Conservation (phyloP, 345 rosid genomes). For the Clausena lansium region DNA sequence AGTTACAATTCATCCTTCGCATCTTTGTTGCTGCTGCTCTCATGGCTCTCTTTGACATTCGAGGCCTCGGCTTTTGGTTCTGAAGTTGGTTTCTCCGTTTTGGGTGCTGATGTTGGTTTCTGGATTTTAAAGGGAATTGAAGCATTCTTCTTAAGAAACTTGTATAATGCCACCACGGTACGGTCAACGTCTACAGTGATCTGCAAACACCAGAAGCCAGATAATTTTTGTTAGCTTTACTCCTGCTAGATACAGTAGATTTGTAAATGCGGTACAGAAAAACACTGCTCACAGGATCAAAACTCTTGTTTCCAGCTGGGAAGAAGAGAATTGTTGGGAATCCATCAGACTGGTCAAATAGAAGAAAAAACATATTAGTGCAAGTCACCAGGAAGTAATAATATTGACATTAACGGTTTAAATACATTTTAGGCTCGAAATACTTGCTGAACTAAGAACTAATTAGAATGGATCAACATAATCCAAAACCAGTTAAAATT, state of each 20-base stretch:
- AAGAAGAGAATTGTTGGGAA: slow-evolving; percentile 96
- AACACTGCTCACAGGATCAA: slow-evolving; percentile 71
- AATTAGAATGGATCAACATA: neutral
- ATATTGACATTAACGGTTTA: neutral
- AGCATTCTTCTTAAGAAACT: slow-evolving; percentile 86
- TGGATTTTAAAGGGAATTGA: slow-evolving; percentile 92
- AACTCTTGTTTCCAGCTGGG: slow-evolving; percentile 98
- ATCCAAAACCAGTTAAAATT: neutral
- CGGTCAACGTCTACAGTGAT: slow-evolving; percentile 83
- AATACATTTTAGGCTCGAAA: neutral
- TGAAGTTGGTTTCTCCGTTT: slow-evolving; percentile 27
- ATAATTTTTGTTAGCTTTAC: neutral
- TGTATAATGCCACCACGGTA: slow-evolving; percentile 90
- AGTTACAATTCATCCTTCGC: slow-evolving; percentile 83
- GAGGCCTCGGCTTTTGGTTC: slow-evolving; percentile 30
- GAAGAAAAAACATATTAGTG: neutral
- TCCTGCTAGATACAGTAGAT: neutral
- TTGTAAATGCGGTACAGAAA: neutral
- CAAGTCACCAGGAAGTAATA: neutral
- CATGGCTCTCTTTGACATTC: slow-evolving; percentile 30
- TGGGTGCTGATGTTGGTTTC: slow-evolving; percentile 62
- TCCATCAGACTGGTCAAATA: slow-evolving; percentile 67
- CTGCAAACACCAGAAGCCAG: slow-evolving; percentile 36
- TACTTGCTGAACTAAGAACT: neutral
- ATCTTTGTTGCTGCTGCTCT: slow-evolving; percentile 30